These are phyloP conservation scores for Phytophthora niederhauseri DNA, from an alignment of 352 stramenopile genomes.

Conservation along the genomic window DNA sequence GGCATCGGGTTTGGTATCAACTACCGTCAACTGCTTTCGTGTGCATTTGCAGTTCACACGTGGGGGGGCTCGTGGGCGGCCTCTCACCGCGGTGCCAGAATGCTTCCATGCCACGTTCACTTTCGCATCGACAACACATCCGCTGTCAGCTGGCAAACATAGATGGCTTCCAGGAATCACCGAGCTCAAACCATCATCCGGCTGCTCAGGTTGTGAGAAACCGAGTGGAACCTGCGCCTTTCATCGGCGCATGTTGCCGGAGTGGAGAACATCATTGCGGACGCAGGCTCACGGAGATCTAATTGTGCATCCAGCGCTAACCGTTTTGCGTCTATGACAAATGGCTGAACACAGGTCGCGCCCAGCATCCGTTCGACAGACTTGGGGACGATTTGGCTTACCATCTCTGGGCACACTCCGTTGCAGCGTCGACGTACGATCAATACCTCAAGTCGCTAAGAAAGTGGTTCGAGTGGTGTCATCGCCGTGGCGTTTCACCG, in stretches of 20 bases:
- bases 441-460: slow-evolving; percentile 5
- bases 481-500: not conserved
- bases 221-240: not conserved
- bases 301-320: not conserved
- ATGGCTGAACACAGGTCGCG: slow-evolving; percentile 4
- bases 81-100: not conserved
- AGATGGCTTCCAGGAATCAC: slow-evolving; percentile 10
- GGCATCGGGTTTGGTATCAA: slow-evolving; percentile 32
- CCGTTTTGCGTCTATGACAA: not conserved
- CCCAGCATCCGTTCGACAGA: not conserved
- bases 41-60: slow-evolving; percentile 6
- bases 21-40: slow-evolving; percentile 24
- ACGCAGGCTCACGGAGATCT: not conserved
- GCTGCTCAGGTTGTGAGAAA: not conserved
- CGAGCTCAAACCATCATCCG: slow-evolving; percentile 8
- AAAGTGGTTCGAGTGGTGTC: slow-evolving; percentile 4
- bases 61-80: not conserved
- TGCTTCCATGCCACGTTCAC: slow-evolving; percentile 8
- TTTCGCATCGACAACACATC: slow-evolving; percentile 37
- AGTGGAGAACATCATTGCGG: not conserved
- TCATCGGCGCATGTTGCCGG: slow-evolving; percentile 11
- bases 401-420: slow-evolving; percentile 16
- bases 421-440: slow-evolving; percentile 1
- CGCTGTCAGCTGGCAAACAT: slow-evolving; percentile 13
- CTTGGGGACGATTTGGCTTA: slow-evolving; percentile 12